Conservation (phyloP, 225 moss, liverwort and hornwort genomes). For the Sphagnum contortum region DNA sequence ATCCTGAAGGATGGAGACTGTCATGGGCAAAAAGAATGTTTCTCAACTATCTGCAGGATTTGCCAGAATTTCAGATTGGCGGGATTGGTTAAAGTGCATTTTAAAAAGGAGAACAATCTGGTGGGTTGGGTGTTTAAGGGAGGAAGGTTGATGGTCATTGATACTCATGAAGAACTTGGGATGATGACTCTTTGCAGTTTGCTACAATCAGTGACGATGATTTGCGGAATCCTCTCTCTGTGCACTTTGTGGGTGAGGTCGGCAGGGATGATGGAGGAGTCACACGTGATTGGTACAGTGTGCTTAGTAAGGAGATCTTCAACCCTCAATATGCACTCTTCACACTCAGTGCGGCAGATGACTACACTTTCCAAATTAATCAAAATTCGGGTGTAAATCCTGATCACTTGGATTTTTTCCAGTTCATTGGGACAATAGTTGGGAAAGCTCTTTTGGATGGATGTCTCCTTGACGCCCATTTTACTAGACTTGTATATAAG, state of each 20-base stretch:
- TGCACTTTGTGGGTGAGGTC: slow-evolving; percentile 98
- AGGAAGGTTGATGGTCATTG: no score
- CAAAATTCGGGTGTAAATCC: slow-evolving; percentile 97
- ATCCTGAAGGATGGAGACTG: no score
- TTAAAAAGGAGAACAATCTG: no score
- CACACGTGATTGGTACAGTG: slow-evolving; percentile 98
- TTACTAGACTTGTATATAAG: slow-evolving; percentile 97
- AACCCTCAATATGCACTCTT: slow-evolving; percentile 96
- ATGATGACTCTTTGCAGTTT: slow-evolving; percentile 53
- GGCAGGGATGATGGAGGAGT: slow-evolving; percentile 98
- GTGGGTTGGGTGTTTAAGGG: no score
- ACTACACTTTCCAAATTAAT: slow-evolving; percentile 95
- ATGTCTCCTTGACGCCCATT: slow-evolving; percentile 94
- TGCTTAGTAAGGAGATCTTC: slow-evolving; percentile 93
- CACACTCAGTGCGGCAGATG: slow-evolving; percentile 95
- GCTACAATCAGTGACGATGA: slow-evolving; percentile 95
- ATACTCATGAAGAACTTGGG: no score
- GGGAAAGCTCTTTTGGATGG: slow-evolving; percentile 97
- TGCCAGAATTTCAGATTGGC: no score
- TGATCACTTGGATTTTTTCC: slow-evolving; percentile 95
- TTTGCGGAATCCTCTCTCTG: slow-evolving; percentile 85
- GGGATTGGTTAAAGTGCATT: no score
- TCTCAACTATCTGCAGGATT: no score
- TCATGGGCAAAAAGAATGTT: no score
- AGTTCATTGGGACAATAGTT: slow-evolving; percentile 91